phyloP scores from a whole-genome alignment of 2,329 filamentous ascomycete species.

The Allantophomopsis lycopodina region DNA sequence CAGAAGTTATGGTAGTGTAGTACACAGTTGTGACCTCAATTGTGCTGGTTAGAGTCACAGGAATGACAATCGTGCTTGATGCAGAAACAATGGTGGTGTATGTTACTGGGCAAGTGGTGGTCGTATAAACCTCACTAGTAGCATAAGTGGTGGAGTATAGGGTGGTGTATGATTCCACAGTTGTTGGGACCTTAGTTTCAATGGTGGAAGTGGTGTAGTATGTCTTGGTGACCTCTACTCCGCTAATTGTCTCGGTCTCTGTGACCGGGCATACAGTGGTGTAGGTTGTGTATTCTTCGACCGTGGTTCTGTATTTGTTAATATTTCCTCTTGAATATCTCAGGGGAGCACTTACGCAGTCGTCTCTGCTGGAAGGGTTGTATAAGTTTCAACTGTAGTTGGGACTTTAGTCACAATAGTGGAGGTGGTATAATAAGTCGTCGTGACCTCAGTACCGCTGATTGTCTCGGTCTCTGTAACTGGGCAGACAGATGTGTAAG shows the following conservation, averaged over 20 bases:
- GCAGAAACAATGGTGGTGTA: slow-evolving; percentile 27
- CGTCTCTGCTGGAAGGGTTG: slow-evolving; percentile 4
- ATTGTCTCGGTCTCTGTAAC: slow-evolving; percentile 30
- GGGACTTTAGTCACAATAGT: slow-evolving; percentile 6
- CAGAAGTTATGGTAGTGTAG: slow-evolving; percentile 7
- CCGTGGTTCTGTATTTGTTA: background rate
- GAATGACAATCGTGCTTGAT: slow-evolving; percentile 26
- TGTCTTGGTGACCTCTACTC: background rate
- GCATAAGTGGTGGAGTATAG: slow-evolving; percentile 18
- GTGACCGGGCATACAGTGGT: slow-evolving; percentile 2
- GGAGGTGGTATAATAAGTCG: slow-evolving; percentile 13
- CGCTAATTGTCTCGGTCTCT: slow-evolving; percentile 1
- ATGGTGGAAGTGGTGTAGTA: slow-evolving; percentile 3
- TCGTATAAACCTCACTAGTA: slow-evolving; percentile 23
- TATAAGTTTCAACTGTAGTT: background rate
- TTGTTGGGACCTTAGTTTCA: slow-evolving; percentile 11
- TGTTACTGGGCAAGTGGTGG: slow-evolving; percentile 24
- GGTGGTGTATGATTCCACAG: slow-evolving; percentile 20
- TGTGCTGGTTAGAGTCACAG: slow-evolving; percentile 27
- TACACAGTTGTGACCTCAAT: slow-evolving; percentile 23
- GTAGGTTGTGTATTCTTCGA: slow-evolving; percentile 5
- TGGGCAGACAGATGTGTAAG: slow-evolving; percentile 17
- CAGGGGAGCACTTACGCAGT: background rate
- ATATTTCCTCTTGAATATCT: too few relatives aligned
- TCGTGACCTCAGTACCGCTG: slow-evolving; percentile 24